Evolutionary conservation across 768 basidiomycete species (phyloP).

Genomic region (Kwoniella sp.): DNA sequence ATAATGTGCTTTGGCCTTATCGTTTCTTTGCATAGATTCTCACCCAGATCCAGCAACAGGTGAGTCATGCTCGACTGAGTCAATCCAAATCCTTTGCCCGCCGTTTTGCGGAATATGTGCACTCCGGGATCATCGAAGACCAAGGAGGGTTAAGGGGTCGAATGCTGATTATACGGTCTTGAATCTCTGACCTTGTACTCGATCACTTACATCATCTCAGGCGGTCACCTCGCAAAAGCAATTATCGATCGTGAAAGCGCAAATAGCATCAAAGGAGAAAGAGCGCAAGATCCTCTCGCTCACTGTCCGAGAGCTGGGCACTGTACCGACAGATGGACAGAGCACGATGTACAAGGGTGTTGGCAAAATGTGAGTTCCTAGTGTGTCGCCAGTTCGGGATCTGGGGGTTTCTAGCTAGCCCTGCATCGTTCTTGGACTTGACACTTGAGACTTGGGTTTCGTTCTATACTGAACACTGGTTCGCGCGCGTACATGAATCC

Average conservation of each 20-base stretch:
- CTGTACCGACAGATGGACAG: constrained; percentile 64
- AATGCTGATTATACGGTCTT: too few species aligned
- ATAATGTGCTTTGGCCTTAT: constrained; percentile 1
- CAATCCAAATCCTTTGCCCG: too few species aligned
- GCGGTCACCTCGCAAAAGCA: constrained; percentile 82
- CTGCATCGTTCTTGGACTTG: neutral
- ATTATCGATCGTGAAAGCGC: constrained; percentile 72
- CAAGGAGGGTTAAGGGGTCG: too few species aligned
- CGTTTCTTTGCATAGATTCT: constrained; percentile 66
- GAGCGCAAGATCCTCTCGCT: constrained; percentile 87
- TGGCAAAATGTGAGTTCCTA: constrained; percentile 82
- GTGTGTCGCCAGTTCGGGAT: too few species aligned
- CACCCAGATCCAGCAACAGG: constrained; percentile 85
- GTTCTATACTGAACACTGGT: neutral
- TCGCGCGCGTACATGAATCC: too few species aligned
- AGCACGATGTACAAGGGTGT: constrained; percentile 91
- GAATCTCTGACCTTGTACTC: neutral
- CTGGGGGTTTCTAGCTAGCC: neutral
- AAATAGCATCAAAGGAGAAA: constrained; percentile 77
- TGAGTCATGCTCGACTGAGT: too few species aligned
- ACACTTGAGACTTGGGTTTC: too few species aligned
- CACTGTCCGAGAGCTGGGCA: constrained; percentile 78
- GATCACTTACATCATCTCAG: constrained; percentile 9
- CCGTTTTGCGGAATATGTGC: too few species aligned
- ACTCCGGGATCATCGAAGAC: too few species aligned